These are phyloP conservation scores for Asparagopsis taxiformis DNA, from an alignment of 31 red algal species.

Conservation along the genomic window DNA sequence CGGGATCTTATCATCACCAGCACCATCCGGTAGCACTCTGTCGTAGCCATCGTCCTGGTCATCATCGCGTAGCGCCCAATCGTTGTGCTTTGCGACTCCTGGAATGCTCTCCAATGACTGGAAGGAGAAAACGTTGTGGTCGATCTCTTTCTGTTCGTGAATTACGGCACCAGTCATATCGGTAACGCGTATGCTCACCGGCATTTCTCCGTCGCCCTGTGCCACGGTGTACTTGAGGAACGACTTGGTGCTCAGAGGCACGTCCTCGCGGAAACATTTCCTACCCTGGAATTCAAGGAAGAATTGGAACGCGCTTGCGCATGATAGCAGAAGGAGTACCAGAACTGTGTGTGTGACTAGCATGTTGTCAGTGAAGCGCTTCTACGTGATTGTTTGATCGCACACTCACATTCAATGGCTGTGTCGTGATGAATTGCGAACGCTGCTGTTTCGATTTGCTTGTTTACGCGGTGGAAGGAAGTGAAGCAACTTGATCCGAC, in stretches of 20 bases:
- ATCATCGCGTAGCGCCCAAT: slow-evolving; percentile 50
- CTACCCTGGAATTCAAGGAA: slow-evolving; percentile 21
- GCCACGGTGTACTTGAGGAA: slow-evolving; percentile 54
- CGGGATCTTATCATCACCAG: slow-evolving; percentile 31
- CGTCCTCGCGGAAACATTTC: slow-evolving; percentile 63
- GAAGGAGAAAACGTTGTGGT: slow-evolving; percentile 61
- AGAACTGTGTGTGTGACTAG: neutral
- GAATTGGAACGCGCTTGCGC: slow-evolving; percentile 37
- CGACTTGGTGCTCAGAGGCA: slow-evolving; percentile 33
- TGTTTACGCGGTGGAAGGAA: too few relatives aligned
- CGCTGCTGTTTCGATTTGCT: too few relatives aligned
- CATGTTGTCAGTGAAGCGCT: too few relatives aligned
- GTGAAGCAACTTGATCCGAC: too few relatives aligned
- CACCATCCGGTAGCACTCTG: slow-evolving; percentile 22
- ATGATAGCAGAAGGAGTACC: neutral
- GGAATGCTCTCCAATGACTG: slow-evolving; percentile 20
- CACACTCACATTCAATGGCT: too few relatives aligned
- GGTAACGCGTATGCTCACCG: slow-evolving; percentile 27
- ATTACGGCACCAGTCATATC: slow-evolving; percentile 21
- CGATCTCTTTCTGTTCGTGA: slow-evolving; percentile 16
- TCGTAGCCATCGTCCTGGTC: slow-evolving; percentile 23
- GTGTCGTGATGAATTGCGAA: too few relatives aligned
- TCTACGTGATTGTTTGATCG: too few relatives aligned
- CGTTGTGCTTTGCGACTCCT: slow-evolving; percentile 14
- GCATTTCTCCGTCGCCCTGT: slow-evolving; percentile 55